Percentiles rank a stretch among this genome's conserved stretches.
These are phyloP conservation scores for Tylopilus sp. DNA, from an alignment of 1,284 basidiomycete species.

Conservation along the genomic window DNA sequence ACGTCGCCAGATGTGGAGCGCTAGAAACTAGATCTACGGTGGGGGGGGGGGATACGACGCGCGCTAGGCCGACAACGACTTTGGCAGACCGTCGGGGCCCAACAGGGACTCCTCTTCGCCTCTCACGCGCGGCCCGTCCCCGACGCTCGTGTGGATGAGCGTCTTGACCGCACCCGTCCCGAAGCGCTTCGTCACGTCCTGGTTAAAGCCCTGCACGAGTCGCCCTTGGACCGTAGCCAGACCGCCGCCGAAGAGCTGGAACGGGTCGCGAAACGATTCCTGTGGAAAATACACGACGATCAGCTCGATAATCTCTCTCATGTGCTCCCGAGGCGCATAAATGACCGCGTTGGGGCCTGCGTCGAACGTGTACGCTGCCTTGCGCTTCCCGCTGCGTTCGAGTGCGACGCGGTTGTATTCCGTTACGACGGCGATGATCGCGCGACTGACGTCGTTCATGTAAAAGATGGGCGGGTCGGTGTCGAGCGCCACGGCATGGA, in stretches of 20 bases:
- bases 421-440: constrained; percentile 83
- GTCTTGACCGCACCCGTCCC: constrained; percentile 77
- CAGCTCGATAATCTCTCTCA: constrained; percentile 73
- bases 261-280: constrained; percentile 71
- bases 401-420: constrained; percentile 90
- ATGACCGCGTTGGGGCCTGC: constrained; percentile 99
- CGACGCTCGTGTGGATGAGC: constrained; percentile 88
- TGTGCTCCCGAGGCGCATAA: constrained; percentile 79
- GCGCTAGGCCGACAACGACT: constrained; percentile 25
- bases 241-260: constrained; percentile 54
- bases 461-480: constrained; percentile 98
- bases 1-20: not conserved
- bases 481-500: constrained; percentile 97
- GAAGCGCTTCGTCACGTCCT: constrained; percentile 69
- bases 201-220: constrained; percentile 73
- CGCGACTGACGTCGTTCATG: constrained; percentile 92
- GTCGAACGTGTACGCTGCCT: constrained; percentile 97
- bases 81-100: constrained; percentile 55
- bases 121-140: constrained; percentile 81
- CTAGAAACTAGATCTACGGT: not conserved
- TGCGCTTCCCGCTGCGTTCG: constrained; percentile 57
- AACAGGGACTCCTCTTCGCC: constrained; percentile 53
- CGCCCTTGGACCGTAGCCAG: constrained; percentile 43
- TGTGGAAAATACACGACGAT: constrained; percentile 85
- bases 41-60: not conserved